Evolutionary conservation across 129 eudicot species (phyloP).

Genomic region (Sambucus nigra): DNA sequence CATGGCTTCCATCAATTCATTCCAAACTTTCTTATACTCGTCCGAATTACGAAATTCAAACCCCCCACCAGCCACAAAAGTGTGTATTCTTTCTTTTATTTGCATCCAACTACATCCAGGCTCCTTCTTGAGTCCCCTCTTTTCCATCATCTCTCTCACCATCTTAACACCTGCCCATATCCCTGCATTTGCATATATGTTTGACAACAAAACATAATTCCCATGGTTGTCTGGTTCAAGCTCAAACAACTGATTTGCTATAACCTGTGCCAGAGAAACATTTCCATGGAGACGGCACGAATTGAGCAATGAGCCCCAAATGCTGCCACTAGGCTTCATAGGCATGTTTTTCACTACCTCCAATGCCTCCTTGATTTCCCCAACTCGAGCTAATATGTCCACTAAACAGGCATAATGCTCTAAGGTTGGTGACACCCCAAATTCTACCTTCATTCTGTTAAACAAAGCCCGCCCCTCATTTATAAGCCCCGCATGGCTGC

Average conservation of each 20-base stretch:
- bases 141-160: constrained; percentile 45
- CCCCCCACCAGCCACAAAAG: constrained; percentile 30
- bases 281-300: constrained; percentile 40
- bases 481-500: constrained; percentile 26
- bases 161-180: constrained; percentile 40
- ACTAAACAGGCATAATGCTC: constrained; percentile 42
- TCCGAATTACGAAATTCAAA: constrained; percentile 25
- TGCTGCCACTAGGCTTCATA: constrained; percentile 31
- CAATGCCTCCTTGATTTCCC: constrained; percentile 31
- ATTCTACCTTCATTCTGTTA: constrained; percentile 21
- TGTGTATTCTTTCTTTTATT: constrained; percentile 30
- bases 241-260: constrained; percentile 37
- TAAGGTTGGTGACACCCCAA: constrained; percentile 17
- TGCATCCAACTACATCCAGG: constrained; percentile 53
- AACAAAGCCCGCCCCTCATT: constrained; percentile 19
- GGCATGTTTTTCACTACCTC: constrained; percentile 30
- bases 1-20: constrained; percentile 20
- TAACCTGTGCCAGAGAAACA: constrained; percentile 26
- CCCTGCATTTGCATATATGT: constrained; percentile 48
- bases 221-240: constrained; percentile 36
- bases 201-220: constrained; percentile 49
- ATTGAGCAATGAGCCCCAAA: constrained; percentile 56
- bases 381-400: constrained; percentile 31
- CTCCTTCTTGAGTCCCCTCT: constrained; percentile 39
- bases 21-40: constrained; percentile 23